Percentiles rank a stretch among this genome's conserved stretches.
These are phyloP conservation scores for Anacardium occidentale DNA, from an alignment of 345 rosid species.

Conservation along the genomic window DNA sequence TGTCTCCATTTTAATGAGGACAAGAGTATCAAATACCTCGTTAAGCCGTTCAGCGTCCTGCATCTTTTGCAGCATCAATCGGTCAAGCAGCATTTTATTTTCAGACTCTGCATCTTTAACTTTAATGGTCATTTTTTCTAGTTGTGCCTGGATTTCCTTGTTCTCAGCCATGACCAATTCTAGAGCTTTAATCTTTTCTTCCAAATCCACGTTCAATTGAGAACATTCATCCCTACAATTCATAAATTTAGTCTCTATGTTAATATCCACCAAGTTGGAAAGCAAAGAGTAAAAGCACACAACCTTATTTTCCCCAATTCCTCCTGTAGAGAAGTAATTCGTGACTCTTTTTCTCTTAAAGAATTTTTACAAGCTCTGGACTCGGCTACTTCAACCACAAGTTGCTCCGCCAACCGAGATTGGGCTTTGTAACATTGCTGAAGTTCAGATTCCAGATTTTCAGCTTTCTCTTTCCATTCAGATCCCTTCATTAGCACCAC, in stretches of 20 bases:
- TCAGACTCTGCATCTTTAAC: conserved; percentile 81
- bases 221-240: conserved; percentile 62
- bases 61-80: conserved; percentile 99
- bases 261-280: neutral
- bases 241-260: conserved; percentile 3
- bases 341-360: conserved; percentile 64
- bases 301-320: conserved; percentile 59
- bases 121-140: conserved; percentile 61
- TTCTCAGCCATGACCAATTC: conserved; percentile 69
- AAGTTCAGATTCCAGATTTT: conserved; percentile 69
- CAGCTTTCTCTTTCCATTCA: conserved; percentile 95
- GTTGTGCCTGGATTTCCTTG: conserved; percentile 50
- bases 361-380: conserved; percentile 65
- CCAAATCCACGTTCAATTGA: conserved; percentile 53
- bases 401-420: conserved; percentile 82
- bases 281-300: neutral
- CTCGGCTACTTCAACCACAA: conserved; percentile 86
- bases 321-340: conserved; percentile 44
- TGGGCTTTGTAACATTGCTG: conserved; percentile 96
- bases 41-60: conserved; percentile 94
- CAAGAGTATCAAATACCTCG: conserved; percentile 53
- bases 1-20: conserved; percentile 10
- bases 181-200: conserved; percentile 58
- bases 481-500: conserved; percentile 54
- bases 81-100: conserved; percentile 82